Evolutionary conservation across 371 early-diverging fungal species (phyloP), one percentile per base, ranked within the genome.

Genomic region (Neoconidiobolus thromboides): DNA sequence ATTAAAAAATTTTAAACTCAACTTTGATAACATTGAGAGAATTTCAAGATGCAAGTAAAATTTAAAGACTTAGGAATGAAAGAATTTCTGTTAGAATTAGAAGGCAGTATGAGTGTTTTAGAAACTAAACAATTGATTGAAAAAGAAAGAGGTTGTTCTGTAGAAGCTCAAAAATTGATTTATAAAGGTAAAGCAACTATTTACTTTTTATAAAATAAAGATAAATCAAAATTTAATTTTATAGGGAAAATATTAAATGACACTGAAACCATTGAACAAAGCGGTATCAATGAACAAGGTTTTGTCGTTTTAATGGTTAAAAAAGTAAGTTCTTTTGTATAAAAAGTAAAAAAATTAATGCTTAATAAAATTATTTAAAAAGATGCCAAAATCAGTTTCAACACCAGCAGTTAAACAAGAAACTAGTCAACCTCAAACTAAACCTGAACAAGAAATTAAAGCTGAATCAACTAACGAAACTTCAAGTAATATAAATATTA

Each of bases 301-400:
- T 93, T 95, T 68, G 68, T 96, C 65, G 94, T 96, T 48, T 74
- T 93, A 2, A 93, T 96, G 96, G 83, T 87, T 10, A 77, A 83
- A 61, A 95, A 94, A 87, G 86, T 87, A 72, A 6, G 57, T 48
- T 7, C 15, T 7, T 43, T 6, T 57, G 9, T 38, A 48, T 50
- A 46, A 4, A 36, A 40, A 15, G 55, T 56, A n/a, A 58, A 67
- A 54, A 42, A 57, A n/a, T 50, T 61, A 38, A 61, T 65, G 66
- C 67, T 60, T 61, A 57, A 26, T 26, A 26, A 26, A 26, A 26
- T 26, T 26, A 26, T 26, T 26, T 26, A 26, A 26, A 26, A 26
- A 26, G 26, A 26, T 26, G 26, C 26, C 26, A 26, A 26, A 26
- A 26, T 26, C 26, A 26, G 26, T 73, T 43, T 63, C 71, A 48